phyloP scores from a whole-genome alignment of 768 basidiomycete genomes.

The Crucibulum laeve region DNA sequence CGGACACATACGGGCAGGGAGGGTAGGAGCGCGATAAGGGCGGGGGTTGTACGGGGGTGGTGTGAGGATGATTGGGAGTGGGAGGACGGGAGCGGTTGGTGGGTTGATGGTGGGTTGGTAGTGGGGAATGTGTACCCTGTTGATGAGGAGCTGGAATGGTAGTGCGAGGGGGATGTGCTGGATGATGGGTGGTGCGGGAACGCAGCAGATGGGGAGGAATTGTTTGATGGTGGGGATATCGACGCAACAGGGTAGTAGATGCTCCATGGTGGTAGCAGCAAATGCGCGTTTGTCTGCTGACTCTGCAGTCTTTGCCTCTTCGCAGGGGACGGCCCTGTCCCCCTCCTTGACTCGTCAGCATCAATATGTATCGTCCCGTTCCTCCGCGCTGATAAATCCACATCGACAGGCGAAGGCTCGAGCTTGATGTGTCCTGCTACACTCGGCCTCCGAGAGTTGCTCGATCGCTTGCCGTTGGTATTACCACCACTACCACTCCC shows the following conservation, averaged over 20 bases:
- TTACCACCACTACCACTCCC: too few species aligned
- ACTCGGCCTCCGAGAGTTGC: too few species aligned
- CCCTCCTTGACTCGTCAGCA: too few species aligned
- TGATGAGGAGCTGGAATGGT: slow-evolving; percentile 3
- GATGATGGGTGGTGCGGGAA: slow-evolving; percentile 10
- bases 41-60: slow-evolving; percentile 17
- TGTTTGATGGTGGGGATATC: slow-evolving; percentile 10
- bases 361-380: too few species aligned
- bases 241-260: slow-evolving; percentile 22
- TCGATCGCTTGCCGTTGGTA: too few species aligned
- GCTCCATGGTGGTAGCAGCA: slow-evolving; percentile 21
- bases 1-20: slow-evolving; percentile 17
- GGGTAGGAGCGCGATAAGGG: slow-evolving; percentile 31
- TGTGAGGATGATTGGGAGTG: not conserved
- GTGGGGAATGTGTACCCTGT: not conserved
- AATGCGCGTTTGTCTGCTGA: slow-evolving; percentile 7
- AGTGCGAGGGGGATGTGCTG: slow-evolving; percentile 6
- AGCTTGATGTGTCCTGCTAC: slow-evolving; percentile 28
- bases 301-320: slow-evolving; percentile 3
- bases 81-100: not conserved
- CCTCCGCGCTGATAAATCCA: slow-evolving; percentile 11
- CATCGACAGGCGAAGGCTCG: slow-evolving; percentile 21
- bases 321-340: slow-evolving; percentile 3
- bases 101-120: slow-evolving; percentile 1
- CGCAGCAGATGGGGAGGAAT: slow-evolving; percentile 8